A percentile compares a stretch with the other conserved stretches of the same genome.
phyloP scores from a whole-genome alignment of 140 eudicot genomes.

The Cichorium intybus region DNA sequence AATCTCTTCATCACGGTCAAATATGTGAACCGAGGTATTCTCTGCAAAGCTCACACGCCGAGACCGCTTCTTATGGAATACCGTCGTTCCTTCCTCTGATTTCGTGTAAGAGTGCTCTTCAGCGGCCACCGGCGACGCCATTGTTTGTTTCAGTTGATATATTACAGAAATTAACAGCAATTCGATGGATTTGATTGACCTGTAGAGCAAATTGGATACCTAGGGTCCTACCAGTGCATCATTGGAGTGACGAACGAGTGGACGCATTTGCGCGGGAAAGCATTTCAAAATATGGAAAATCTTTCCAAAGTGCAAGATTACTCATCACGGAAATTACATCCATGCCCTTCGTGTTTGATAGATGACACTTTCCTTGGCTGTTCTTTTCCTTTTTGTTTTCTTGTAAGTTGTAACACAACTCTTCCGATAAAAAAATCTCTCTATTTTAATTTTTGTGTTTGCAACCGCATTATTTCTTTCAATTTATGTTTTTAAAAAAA shows the following conservation, averaged over 20 bases:
- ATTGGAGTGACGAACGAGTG: background rate
- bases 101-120: conserved; percentile 45
- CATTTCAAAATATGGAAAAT: background rate
- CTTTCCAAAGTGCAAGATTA: background rate
- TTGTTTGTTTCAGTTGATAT: background rate
- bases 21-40: conserved; percentile 75
- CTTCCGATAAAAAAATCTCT: too few relatives aligned
- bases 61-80: conserved; percentile 55
- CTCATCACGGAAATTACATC: background rate
- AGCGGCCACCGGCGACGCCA: conserved; percentile 20
- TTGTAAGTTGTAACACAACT: too few relatives aligned
- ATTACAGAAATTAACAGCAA: background rate
- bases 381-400: too few relatives aligned
- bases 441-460: too few relatives aligned
- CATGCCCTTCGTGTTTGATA: background rate
- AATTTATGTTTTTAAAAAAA: too few relatives aligned
- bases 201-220: background rate
- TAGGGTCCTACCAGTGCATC: conserved; percentile 11
- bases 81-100: conserved; percentile 54
- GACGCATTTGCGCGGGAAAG: conserved; percentile 29
- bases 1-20: conserved; percentile 70
- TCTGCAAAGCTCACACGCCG: conserved; percentile 98
- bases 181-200: conserved; percentile 6
- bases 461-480: too few relatives aligned
- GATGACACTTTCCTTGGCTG: too few relatives aligned